phyloP scores from a whole-genome alignment of 345 rosid genomes.

The Angophora floribunda region DNA sequence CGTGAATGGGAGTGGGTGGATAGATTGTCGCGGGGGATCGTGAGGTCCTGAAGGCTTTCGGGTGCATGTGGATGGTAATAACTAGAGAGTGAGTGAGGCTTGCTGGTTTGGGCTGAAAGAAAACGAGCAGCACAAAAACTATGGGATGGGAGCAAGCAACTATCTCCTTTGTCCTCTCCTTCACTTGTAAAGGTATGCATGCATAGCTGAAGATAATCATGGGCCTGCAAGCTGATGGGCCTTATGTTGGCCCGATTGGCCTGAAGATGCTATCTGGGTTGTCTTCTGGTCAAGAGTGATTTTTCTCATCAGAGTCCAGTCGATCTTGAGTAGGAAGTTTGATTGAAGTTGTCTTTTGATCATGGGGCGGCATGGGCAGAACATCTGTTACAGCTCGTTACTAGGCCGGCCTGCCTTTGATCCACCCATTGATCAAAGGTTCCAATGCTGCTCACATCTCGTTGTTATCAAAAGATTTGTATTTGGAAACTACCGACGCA shows the following conservation, averaged over 20 bases:
- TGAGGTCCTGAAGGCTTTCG: slow-evolving; percentile 15
- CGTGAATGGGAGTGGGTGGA: not conserved
- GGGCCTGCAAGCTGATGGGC: not conserved
- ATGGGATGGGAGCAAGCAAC: not conserved
- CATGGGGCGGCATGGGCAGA: not conserved
- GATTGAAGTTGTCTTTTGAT: not conserved
- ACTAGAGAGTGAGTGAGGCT: not conserved
- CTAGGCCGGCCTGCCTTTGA: not conserved
- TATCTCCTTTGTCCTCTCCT: not conserved
- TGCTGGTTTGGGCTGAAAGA: not conserved
- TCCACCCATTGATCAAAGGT: not conserved
- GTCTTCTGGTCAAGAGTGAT: not conserved
- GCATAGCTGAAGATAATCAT: not conserved
- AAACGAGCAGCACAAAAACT: not conserved
- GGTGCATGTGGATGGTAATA: slow-evolving; percentile 25
- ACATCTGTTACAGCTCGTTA: not conserved
- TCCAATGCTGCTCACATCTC: not conserved
- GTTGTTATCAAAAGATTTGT: accelerated
- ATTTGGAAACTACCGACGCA: not conserved
- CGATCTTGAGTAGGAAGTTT: not conserved
- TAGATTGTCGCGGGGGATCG: slow-evolving; percentile 12
- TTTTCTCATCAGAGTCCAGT: not conserved
- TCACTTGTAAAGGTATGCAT: not conserved
- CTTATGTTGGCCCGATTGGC: not conserved
- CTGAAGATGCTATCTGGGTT: not conserved